Evolutionary conservation across 495 filamentous ascomycete genomes (phyloP), one percentile per base, ranked within the genome.

Genomic region (Friedmanniomyces simplex): DNA sequence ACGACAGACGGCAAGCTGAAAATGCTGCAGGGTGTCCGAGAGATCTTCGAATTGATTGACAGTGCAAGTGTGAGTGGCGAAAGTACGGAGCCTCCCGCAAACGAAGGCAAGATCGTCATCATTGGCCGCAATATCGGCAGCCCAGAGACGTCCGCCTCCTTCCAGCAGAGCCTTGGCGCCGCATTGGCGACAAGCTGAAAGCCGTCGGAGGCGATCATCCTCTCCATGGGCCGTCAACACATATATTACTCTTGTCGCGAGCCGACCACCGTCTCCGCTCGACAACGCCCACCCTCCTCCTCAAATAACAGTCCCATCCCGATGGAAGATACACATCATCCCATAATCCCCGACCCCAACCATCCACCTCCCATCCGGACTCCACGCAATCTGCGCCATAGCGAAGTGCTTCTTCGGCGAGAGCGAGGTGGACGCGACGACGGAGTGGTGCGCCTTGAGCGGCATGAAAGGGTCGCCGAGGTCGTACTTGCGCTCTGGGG

Each of bases 21-120:
- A 66, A 81, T 97, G 61, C 78, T 96, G 5, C 93, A 98, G 68
- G 93, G 91, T 18, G 93, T 98, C 2, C 75, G 91, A 32, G 91
- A 96, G 54, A 76, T 96, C 8, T 98, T 96, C 67, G 93, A 97
- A 65, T 87, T 97, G 18, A 76, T 88, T 32, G 89, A 95, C 55
- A 73, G 74, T 14, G 69, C 67, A 14, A 43, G 65, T n/a, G 22
- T 52, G 51, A 36, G n/a, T n/a, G n/a, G n/a, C n/a, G n/a, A n/a
- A n/a, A n/a, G n/a, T n/a, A n/a, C n/a, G n/a, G n/a, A n/a, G n/a
- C n/a, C n/a, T n/a, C n/a, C n/a, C n/a, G n/a, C n/a, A n/a, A n/a
- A n/a, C n/a, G 46, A 14, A 10, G 61, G 61, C 20, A 60, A 52
- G 42, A 63, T 63, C 48, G 61, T 63, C 30, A 20, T 63, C 20